Base-by-base conservation (phyloP, 257 asterid genomes). In the Thymus quinquecostatus region DNA sequence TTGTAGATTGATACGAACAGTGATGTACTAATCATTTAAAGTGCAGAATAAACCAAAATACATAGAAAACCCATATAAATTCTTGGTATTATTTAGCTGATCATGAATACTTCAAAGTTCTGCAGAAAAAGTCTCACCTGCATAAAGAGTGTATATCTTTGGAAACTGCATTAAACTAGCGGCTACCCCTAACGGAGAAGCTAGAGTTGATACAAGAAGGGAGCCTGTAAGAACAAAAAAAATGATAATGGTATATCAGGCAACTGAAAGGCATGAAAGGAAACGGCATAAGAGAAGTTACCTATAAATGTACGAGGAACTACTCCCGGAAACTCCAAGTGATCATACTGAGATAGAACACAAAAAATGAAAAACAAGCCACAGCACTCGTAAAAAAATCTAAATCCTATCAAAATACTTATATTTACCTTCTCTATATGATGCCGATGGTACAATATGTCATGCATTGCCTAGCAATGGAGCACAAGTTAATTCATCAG, bases 271-370 rank as follows among this genome's bases (percentile, higher is more conserved):
- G 28, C 33, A 63, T 5, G 10, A 41, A 51, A 51, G 65, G 47
- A 70, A 78, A 51, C 49, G 47, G 56, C 33, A 48, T 10, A 47
- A 56, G 43, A 72, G 60, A 70, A 70, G 81, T 79, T 78, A 87
- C 97, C 99, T 8, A 88, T 82, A 79, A 94, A 91, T 51, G 99
- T 91, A 51, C 99, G 99, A 72, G 99, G 96, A 75, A 94, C 97
- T 57, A 91, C 97, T 78, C 99, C 99, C 10, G 97, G 91, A 77
- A 91, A 94, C 47, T 94, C 97, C 86, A 91, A 85, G 85, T 94
- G 99, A 85, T 94, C 99, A 72, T 91, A 94, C 97, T 94, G 84
- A 11, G 49, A 53, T 33, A 73, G 45, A 58, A 63, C 30, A 62
- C 6, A 61, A 11, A 57, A 8, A 28, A 44, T n/a, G 48, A 80